Evolutionary conservation across 2,329 filamentous ascomycete genomes (phyloP), one percentile per base, ranked within the genome.

Genomic region (Fusarium cyanostomum): DNA sequence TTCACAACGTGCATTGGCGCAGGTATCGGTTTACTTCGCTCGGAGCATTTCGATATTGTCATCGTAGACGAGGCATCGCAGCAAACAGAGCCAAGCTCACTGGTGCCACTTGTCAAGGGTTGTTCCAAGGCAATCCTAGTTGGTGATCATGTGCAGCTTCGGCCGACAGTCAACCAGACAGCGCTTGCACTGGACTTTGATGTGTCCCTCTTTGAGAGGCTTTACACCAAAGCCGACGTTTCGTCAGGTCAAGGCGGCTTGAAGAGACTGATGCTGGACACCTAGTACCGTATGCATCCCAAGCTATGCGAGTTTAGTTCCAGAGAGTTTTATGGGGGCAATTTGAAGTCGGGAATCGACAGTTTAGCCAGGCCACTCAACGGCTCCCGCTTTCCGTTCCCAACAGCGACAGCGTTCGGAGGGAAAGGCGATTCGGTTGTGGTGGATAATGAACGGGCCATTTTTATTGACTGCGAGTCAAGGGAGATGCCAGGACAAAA

Each of bases 21-120:
- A 11, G 77, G 75, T 0, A 68, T 81, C 0, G 79, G 79, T 0
- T 62, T 82, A 5, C 72, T 81, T 6, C 75, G 78, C 13, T 68
- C 63, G 4, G 70, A 80, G 48, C 26, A 43, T 1, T 81, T 81
- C 48, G 71, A 76, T 28, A 74, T 74, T 7, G 77, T 81, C 12
- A 74, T 82, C 52, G 72, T 82, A 5, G 79, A 81, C 52, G 79
- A 82, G 69, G 80, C 80, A 7, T 82, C 80, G 3, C 80, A 82
- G 56, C 78, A 78, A 52, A 81, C 78, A 0, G 80, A 82, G 54
- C 75, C 79, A 0, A 74, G 69, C 1, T 76, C 75, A 4, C 63
- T 81, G 1, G 71, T 81, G 0, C 78, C 76, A 3, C 69, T 81
- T 3, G 72, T 77, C 9, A 81, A 80, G 51, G 77, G 78, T 0